phyloP scores from a whole-genome alignment of 129 eudicot genomes.

The Flaveria trinervia region DNA sequence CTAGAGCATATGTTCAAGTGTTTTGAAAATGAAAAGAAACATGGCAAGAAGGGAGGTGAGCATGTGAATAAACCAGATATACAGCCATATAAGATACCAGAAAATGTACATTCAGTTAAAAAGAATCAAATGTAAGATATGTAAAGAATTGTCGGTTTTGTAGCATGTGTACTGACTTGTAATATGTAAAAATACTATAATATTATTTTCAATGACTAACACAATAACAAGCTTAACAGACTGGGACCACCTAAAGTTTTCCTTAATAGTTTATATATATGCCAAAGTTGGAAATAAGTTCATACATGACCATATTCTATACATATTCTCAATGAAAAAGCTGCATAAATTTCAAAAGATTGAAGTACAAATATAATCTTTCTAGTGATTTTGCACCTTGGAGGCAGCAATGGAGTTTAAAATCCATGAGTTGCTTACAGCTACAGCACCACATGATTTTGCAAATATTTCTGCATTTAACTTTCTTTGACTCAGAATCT shows the following conservation, averaged over 20 bases:
- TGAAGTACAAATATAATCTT: background rate
- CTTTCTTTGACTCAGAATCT: conserved; percentile 44
- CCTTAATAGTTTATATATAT: background rate
- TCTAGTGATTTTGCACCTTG: conserved; percentile 47
- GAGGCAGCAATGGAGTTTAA: conserved; percentile 77
- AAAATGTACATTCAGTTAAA: conserved; percentile 19
- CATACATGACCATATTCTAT: conserved; percentile 22
- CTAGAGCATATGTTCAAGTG: conserved; percentile 62
- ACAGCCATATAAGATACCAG: conserved; percentile 11
- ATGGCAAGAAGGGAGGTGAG: conserved; percentile 38
- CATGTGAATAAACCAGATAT: conserved; percentile 32
- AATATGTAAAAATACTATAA: conserved; percentile 22
- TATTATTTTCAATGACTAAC: conserved; percentile 2
- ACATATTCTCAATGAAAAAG: conserved; percentile 1
- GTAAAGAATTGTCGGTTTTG: conserved; percentile 21
- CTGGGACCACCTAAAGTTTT: background rate
- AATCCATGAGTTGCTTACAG: conserved; percentile 84
- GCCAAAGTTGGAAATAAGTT: background rate
- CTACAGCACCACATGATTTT: conserved; percentile 54
- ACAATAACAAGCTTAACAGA: conserved; percentile 21
- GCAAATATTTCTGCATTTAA: conserved; percentile 70
- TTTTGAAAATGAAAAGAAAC: conserved; percentile 43
- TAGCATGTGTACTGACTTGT: conserved; percentile 34
- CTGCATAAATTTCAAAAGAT: background rate
- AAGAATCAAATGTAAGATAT: conserved; percentile 29